A percentile compares a stretch with the other conserved stretches of the same genome.
Conservation (phyloP, 768 basidiomycete genomes). For the Pleurotus tuoliensis region DNA sequence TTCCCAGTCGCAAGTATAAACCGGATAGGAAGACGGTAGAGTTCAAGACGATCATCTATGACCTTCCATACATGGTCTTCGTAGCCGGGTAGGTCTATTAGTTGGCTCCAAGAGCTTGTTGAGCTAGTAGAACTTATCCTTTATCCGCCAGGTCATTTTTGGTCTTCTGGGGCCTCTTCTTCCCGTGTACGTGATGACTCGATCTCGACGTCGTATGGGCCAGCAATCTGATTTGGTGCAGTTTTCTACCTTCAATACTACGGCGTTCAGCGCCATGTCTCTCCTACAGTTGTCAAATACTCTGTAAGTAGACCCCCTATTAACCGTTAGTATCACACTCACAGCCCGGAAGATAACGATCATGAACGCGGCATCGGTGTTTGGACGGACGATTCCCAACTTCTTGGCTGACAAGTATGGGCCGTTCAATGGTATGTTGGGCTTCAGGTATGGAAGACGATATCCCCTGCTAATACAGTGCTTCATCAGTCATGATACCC, state of each 20-base stretch:
- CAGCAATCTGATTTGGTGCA: conserved; percentile 12
- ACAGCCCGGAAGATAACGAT: conserved; percentile 37
- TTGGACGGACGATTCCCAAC: conserved; percentile 59
- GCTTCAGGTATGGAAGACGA: background rate
- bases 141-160: conserved; percentile 18
- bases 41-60: conserved; percentile 31
- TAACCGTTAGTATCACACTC: background rate
- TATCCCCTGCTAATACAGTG: conserved; percentile 3
- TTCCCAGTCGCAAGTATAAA: conserved; percentile 20
- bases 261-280: conserved; percentile 34
- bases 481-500: conserved; percentile 38
- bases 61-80: conserved; percentile 39
- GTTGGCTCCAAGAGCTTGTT: background rate
- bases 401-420: conserved; percentile 47
- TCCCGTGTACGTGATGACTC: conserved; percentile 37
- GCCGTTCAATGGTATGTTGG: conserved; percentile 40
- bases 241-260: conserved; percentile 53
- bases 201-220: too few relatives aligned
- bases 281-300: conserved; percentile 38
- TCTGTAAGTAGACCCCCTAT: conserved; percentile 26
- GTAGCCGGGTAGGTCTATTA: conserved; percentile 31
- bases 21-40: conserved; percentile 18
- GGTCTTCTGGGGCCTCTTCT: conserved; percentile 45
- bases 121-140: too few relatives aligned
- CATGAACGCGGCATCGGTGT: conserved; percentile 49